phyloP scores from a whole-genome alignment of 805 yeast genomes.

The Clavispora asparagi region DNA sequence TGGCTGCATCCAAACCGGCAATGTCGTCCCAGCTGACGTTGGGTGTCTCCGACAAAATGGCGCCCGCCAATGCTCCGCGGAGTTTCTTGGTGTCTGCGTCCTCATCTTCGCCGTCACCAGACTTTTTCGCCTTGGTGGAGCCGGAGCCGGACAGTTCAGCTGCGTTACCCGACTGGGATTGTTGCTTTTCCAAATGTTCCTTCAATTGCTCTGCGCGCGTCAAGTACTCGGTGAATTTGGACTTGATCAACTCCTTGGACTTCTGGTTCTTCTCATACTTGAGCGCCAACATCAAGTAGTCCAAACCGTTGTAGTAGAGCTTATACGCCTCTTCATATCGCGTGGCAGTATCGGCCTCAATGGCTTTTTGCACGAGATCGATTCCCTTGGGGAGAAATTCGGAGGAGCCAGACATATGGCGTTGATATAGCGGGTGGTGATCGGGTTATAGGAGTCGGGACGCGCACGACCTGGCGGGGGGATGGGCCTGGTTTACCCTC shows the following conservation, averaged over 20 bases:
- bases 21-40: slow-evolving; percentile 92
- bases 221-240: slow-evolving; percentile 86
- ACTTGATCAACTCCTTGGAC: slow-evolving; percentile 81
- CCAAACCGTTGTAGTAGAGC: slow-evolving; percentile 86
- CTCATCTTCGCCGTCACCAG: slow-evolving; percentile 54
- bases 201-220: slow-evolving; percentile 92
- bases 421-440: not conserved
- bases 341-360: slow-evolving; percentile 87
- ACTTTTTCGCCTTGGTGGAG: slow-evolving; percentile 52
- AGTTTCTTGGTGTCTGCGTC: slow-evolving; percentile 84
- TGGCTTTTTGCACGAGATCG: slow-evolving; percentile 88
- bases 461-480: slow-evolving; percentile 3
- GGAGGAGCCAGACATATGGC: slow-evolving; percentile 25
- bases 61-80: slow-evolving; percentile 86
- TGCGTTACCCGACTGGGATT: slow-evolving; percentile 33
- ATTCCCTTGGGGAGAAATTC: slow-evolving; percentile 94
- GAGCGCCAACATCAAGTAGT: slow-evolving; percentile 90
- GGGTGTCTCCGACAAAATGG: slow-evolving; percentile 87
- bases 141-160: slow-evolving; percentile 53
- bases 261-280: slow-evolving; percentile 88
- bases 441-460: slow-evolving; percentile 2
- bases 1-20: slow-evolving; percentile 93
- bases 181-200: slow-evolving; percentile 72
- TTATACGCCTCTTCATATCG: slow-evolving; percentile 92
- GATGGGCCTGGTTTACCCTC: no score